These are phyloP conservation scores for Tuber aestivum DNA, from an alignment of 495 filamentous ascomycete species.

Conservation along the genomic window DNA sequence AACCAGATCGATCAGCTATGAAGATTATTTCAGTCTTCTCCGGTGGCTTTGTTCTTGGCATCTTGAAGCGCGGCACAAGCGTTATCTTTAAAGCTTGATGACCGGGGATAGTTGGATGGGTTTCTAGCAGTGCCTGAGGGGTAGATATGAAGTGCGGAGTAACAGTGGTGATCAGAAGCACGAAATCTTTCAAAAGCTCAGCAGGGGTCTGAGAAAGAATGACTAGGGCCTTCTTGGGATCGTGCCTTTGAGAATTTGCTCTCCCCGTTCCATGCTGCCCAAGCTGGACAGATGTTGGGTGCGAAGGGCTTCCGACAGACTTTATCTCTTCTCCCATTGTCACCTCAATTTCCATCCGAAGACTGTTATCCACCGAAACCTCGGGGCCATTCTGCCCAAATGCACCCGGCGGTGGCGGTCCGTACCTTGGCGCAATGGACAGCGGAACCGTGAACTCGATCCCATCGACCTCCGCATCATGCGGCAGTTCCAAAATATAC, in stretches of 20 bases:
- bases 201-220: slow-evolving; percentile 51
- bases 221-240: slow-evolving; percentile 55
- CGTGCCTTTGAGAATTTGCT: slow-evolving; percentile 43
- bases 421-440: slow-evolving; percentile 58
- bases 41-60: slow-evolving; percentile 42
- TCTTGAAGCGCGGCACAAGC: slow-evolving; percentile 58
- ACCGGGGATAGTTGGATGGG: slow-evolving; percentile 53
- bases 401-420: slow-evolving; percentile 44
- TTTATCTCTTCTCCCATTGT: slow-evolving; percentile 55
- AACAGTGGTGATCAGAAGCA: slow-evolving; percentile 52
- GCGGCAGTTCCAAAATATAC: slow-evolving; percentile 60
- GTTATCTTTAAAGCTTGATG: slow-evolving; percentile 63
- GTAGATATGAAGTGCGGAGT: slow-evolving; percentile 47
- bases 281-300: slow-evolving; percentile 57
- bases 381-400: slow-evolving; percentile 16
- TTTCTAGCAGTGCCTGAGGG: slow-evolving; percentile 59
- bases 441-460: slow-evolving; percentile 63
- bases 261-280: slow-evolving; percentile 46
- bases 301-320: slow-evolving; percentile 56
- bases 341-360: slow-evolving; percentile 57
- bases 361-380: slow-evolving; percentile 44
- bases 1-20: slow-evolving; percentile 60
- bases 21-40: slow-evolving; percentile 60
- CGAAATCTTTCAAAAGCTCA: slow-evolving; percentile 50
- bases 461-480: slow-evolving; percentile 57